phyloP scores from a whole-genome alignment of 495 filamentous ascomycete genomes.

The Hypoxylon fragiforme region DNA sequence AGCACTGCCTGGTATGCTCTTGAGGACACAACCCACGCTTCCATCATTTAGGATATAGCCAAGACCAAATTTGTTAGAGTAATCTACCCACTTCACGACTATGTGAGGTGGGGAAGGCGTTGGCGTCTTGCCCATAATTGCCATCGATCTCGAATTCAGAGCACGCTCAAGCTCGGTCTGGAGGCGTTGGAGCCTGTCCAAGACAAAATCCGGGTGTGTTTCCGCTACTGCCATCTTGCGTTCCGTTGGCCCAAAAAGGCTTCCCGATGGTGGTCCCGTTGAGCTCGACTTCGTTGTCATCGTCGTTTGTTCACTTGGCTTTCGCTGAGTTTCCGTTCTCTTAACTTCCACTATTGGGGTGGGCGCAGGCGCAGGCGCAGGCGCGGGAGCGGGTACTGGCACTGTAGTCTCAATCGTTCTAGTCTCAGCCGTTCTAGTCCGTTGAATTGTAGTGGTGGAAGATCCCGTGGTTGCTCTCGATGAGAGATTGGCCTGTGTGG shows the following conservation, averaged over 20 bases:
- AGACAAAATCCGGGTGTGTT: constrained; percentile 56
- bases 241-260: constrained; percentile 56
- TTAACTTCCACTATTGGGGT: constrained; percentile 1
- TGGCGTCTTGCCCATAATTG: constrained; percentile 46
- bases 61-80: constrained; percentile 85
- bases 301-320: constrained; percentile 1
- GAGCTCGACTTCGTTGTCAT: background rate
- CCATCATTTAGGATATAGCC: constrained; percentile 86
- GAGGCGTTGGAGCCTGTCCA: constrained; percentile 52
- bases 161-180: constrained; percentile 59
- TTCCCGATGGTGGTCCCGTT: constrained; percentile 17
- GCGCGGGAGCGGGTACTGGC: too few relatives aligned
- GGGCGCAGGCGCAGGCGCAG: too few relatives aligned
- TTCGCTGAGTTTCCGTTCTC: background rate
- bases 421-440: background rate
- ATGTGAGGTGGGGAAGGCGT: constrained; percentile 52
- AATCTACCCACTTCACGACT: constrained; percentile 94
- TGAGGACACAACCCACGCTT: constrained; percentile 80
- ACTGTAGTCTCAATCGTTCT: too few relatives aligned
- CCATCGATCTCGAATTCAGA: constrained; percentile 58
- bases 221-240: constrained; percentile 50
- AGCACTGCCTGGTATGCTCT: constrained; percentile 53
- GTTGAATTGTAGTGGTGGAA: constrained; percentile 1
- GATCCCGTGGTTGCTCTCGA: constrained; percentile 14
- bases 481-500: constrained; percentile 21